Evolutionary conservation across 176 grass and related monocot genomes (phyloP).

Genomic region (Avena eriantha): DNA sequence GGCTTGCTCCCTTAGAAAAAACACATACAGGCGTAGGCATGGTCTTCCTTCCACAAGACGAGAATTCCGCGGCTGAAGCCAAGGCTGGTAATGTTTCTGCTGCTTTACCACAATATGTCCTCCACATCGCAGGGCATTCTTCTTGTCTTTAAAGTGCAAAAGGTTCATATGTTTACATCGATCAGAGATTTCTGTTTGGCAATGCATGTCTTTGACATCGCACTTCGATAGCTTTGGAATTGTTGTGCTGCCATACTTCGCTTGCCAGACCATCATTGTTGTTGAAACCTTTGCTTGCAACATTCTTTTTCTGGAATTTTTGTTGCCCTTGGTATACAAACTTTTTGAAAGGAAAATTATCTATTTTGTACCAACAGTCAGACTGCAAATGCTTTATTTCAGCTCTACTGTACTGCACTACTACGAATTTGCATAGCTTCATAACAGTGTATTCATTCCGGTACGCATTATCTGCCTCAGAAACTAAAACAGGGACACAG

Average conservation of each 20-base stretch:
- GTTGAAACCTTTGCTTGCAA: constrained; percentile 17
- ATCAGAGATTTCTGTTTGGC: constrained; percentile 28
- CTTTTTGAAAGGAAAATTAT: constrained; percentile 25
- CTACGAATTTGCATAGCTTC: not conserved
- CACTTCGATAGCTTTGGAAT: constrained; percentile 21
- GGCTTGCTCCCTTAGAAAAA: constrained; percentile 64
- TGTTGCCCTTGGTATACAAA: not conserved
- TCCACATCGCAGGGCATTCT: not conserved
- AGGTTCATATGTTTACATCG: constrained; percentile 15
- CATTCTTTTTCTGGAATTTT: constrained; percentile 31
- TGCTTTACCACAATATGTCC: constrained; percentile 35
- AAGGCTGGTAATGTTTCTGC: constrained; percentile 75
- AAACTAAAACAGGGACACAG: constrained; percentile 21
- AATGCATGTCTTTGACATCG: constrained; percentile 19
- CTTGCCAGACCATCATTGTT: constrained; percentile 20
- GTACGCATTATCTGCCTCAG: constrained; percentile 9
- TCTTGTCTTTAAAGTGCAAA: constrained; percentile 24
- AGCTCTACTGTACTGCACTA: constrained; percentile 11
- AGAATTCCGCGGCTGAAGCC: constrained; percentile 67
- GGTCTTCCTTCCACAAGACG: constrained; percentile 92
- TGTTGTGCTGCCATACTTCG: constrained; percentile 19
- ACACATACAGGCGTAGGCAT: constrained; percentile 93
- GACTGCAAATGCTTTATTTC: constrained; percentile 2
- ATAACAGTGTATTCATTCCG: constrained; percentile 16
- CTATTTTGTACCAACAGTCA: not conserved